These are phyloP conservation scores for Cryptococcus sp. DNA, from an alignment of 1,284 basidiomycete genomes.

Conservation along the genomic window DNA sequence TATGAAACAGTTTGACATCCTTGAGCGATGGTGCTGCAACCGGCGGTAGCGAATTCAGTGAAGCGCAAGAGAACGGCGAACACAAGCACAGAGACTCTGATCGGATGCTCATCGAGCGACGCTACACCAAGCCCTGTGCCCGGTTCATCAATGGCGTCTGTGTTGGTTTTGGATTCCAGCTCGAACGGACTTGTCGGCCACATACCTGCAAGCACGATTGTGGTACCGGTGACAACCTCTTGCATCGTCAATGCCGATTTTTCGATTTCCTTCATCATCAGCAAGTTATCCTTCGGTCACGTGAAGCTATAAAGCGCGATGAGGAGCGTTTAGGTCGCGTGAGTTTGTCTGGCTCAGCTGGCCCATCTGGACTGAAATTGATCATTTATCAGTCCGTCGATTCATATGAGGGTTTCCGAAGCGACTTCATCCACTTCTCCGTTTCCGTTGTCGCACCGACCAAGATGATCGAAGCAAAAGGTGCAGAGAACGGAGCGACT, in stretches of 20 bases:
- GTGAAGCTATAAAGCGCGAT: constrained; percentile 52
- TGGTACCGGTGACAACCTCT: constrained; percentile 59
- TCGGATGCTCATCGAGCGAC: constrained; percentile 29
- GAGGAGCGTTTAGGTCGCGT: constrained; percentile 57
- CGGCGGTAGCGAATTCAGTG: constrained; percentile 31
- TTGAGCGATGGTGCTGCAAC: constrained; percentile 56
- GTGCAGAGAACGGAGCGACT: constrained; percentile 21
- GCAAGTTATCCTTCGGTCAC: constrained; percentile 66
- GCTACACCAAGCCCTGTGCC: constrained; percentile 65
- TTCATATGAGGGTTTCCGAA: constrained; percentile 86
- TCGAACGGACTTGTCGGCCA: constrained; percentile 82
- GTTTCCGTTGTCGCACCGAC: constrained; percentile 75
- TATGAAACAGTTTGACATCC: constrained; percentile 47
- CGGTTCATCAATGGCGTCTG: constrained; percentile 85
- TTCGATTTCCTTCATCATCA: constrained; percentile 85
- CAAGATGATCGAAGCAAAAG: constrained; percentile 23
- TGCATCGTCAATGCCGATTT: constrained; percentile 76
- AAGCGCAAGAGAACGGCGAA: background rate
- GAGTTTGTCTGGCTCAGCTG: constrained; percentile 22
- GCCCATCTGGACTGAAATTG: background rate
- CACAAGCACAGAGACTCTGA: constrained; percentile 15
- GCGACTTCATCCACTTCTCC: constrained; percentile 91
- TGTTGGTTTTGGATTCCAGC: constrained; percentile 80
- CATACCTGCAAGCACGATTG: constrained; percentile 60
- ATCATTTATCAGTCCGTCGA: constrained; percentile 55